Evolutionary conservation across 1,284 basidiomycete genomes (phyloP), one percentile per base, ranked within the genome.

Genomic region (Phaffia rhodozyma): DNA sequence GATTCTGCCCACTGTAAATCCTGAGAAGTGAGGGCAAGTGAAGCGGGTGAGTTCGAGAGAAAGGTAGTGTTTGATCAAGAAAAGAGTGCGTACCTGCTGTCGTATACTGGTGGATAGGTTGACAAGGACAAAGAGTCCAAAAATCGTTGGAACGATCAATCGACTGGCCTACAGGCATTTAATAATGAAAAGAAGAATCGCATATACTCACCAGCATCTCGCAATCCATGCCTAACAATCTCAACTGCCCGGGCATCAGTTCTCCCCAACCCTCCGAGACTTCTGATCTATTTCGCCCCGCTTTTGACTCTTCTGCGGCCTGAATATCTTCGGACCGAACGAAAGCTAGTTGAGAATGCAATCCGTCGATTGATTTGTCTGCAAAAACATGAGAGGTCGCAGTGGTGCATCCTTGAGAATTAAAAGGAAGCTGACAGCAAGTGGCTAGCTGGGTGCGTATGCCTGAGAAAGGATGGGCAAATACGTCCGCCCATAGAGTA

Each of bases 331-430:
- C 81, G 78, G 72, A 67, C 71, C 75, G 73, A 38, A 86, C 84
- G 75, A 89, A 97, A 0, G 84, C 75, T 63, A 87, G 83, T 49
- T 89, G 81, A 6, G 80, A 75, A 70, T 94, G 90, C 29, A 96
- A 78, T 29, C 82, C 79, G 52, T 79, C 77, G n/a, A 83, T 78
- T 54, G 85, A 79, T 0, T 81, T 81, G 71, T 91, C 88, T 71
- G 87, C 85, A 72, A 87, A 89, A 23, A 89, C 86, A 72, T 88
- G 87, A 7, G 80, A 81, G 2, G 85, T 65, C 23, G 66, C 58
- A n/a, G 62, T 48, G 49, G 71, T 61, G 69, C 74, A 72, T 67
- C 72, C 50, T 58, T 72, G 58, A 2, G 62, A n/a, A 1, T 67
- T 69, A 3, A 58, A 63, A 6, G 61, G 61, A 0, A 65, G 38